Evolutionary conservation across 805 yeast genomes (phyloP), one percentile per base, ranked within the genome.

Genomic region (Sugiyamaella lignohabitans): DNA sequence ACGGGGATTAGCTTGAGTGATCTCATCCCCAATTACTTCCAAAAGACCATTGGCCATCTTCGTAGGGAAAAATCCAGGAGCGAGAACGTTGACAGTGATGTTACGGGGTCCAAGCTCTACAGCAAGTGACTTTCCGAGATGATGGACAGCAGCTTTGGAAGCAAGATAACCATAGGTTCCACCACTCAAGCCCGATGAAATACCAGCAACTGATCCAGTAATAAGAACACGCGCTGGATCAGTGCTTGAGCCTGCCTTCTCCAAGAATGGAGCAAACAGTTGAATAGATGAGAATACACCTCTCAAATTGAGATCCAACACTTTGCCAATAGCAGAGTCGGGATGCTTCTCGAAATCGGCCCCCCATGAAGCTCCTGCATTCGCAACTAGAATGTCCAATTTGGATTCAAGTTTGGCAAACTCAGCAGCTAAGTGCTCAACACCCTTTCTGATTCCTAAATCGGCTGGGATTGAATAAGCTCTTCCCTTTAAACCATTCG

Each of bases 341-440:
- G 86, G 78, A 58, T 84, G 88, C 8, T 66, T 64, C 34, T 70
- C 79, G 42, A 84, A 62, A 10, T 76, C 76, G 1, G 78, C 81
- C 17, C 88, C 89, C 89, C 89, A 83, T 11, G 82, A 66, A 5
- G 88, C 87, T 24, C 91, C 91, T 4, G 91, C 89, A 57, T 83
- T 84, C 42, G 88, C 86, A 55, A 81, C 71, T 52, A 83, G 69
- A 50, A 83, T 80, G 61, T 83, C 79, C 32, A 82, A 71, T 55
- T 71, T 68, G 11, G 57, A 21, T 21, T 75, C 73, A 18, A 58
- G 59, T 47, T 64, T 60, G 14, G 61, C 50, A 14, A 75, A 74
- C 34, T 68, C 71, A 4, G 68, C 62, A 41, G 56, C 63, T 51
- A 83, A 73, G 18, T 63, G 53, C 45, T 67, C 63, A 42, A 73